Percentiles rank a stretch among this genome's conserved stretches.
Conservation (phyloP, 176 grass and related monocot genomes). For the Zizania latifolia region DNA sequence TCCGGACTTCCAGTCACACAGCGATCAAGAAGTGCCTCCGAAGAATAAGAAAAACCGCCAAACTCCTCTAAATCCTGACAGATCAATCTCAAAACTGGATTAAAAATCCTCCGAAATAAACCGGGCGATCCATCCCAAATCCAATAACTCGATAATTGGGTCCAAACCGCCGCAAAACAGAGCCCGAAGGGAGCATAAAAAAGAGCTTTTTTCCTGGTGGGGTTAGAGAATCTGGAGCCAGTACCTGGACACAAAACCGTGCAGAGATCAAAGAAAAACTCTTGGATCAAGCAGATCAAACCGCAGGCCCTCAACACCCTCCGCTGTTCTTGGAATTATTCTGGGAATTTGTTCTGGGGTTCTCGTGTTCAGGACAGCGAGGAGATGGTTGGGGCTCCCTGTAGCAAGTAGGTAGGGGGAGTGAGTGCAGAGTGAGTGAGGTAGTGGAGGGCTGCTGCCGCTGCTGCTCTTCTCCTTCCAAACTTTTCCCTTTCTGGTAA, state of each 20-base stretch:
- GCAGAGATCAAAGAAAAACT: background rate
- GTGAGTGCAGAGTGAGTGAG: constrained; percentile 30
- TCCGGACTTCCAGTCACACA: background rate
- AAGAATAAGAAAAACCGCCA: background rate
- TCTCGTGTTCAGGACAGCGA: background rate
- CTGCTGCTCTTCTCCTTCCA: constrained; percentile 36
- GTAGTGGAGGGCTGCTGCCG: constrained; percentile 27
- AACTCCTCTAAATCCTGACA: constrained; percentile 3
- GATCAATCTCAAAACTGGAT: constrained; percentile 13
- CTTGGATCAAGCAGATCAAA: constrained; percentile 29
- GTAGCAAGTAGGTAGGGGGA: constrained; percentile 44
- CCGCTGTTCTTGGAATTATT: background rate
- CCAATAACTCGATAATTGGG: constrained; percentile 7
- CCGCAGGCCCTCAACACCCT: background rate
- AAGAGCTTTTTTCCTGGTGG: background rate
- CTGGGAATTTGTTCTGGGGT: background rate
- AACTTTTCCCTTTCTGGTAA: constrained; percentile 52
- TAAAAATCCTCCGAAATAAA: background rate
- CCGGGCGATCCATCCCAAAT: background rate
- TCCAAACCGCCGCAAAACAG: background rate
- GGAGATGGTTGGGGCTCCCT: constrained; percentile 5
- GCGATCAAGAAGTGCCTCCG: constrained; percentile 6
- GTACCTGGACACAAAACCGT: too few species aligned
- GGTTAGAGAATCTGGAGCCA: constrained; percentile 19
- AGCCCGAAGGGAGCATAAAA: background rate